phyloP scores from a whole-genome alignment of 441 rosid species.

The Eutrema salsugineum region DNA sequence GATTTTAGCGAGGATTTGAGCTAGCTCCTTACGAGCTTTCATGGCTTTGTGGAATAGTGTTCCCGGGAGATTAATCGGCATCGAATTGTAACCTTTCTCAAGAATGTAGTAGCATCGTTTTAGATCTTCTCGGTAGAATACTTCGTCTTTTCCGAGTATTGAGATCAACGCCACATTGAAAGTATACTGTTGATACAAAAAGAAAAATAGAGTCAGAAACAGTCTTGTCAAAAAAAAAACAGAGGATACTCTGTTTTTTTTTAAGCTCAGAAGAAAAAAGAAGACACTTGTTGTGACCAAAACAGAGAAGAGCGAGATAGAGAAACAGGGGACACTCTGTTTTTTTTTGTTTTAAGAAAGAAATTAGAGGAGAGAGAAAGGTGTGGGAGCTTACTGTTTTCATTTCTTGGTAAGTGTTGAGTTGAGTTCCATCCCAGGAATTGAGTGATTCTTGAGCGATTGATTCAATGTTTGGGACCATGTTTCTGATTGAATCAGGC shows the following conservation, averaged over 20 bases:
- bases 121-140: slow-evolving; percentile 28
- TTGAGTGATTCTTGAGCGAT: slow-evolving; percentile 45
- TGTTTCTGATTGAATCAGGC: slow-evolving; percentile 49
- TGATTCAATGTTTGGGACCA: slow-evolving; percentile 55
- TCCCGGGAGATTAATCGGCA: slow-evolving; percentile 37
- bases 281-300: neutral
- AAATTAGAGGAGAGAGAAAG: neutral
- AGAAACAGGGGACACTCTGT: slow-evolving; percentile 13
- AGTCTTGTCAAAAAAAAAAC: neutral
- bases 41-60: slow-evolving; percentile 35
- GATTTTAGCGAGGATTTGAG: slow-evolving; percentile 30
- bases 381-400: slow-evolving; percentile 35
- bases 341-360: neutral
- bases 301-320: too few relatives aligned
- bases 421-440: slow-evolving; percentile 34
- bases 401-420: slow-evolving; percentile 45
- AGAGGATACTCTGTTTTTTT: neutral
- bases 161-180: slow-evolving; percentile 39
- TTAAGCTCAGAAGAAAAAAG: neutral
- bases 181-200: slow-evolving; percentile 27
- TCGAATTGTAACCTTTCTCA: slow-evolving; percentile 48
- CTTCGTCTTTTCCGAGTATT: slow-evolving; percentile 36
- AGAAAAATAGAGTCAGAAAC: neutral
- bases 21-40: slow-evolving; percentile 40
- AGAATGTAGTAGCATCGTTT: slow-evolving; percentile 38